Percentiles rank a stretch among this genome's conserved stretches.
Evolutionary conservation across 306 rosid species (phyloP).

Genomic region (Quercus robur): DNA sequence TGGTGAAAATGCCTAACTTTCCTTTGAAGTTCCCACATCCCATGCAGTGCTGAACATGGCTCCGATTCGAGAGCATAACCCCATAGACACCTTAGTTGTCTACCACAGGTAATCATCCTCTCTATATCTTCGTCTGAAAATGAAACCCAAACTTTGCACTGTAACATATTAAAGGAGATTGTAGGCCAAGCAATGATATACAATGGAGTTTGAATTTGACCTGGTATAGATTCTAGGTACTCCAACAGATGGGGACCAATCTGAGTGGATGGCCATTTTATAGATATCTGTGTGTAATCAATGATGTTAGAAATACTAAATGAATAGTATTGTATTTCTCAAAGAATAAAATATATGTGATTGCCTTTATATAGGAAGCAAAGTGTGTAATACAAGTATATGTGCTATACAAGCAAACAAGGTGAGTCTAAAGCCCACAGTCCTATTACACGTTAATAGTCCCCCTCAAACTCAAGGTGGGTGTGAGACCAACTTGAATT

Average conservation of each 20-base stretch:
- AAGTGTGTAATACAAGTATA: too few relatives aligned
- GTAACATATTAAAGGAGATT: not conserved
- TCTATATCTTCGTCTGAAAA: constrained; percentile 63
- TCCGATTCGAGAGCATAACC: constrained; percentile 58
- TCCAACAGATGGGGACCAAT: constrained; percentile 74
- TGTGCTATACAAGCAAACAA: too few relatives aligned
- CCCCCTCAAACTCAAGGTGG: too few relatives aligned
- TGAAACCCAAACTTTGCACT: not conserved
- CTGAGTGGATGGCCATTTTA: constrained; percentile 87
- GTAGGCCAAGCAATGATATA: constrained; percentile 12
- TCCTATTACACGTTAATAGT: too few relatives aligned
- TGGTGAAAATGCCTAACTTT: constrained; percentile 86
- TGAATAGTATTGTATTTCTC: too few relatives aligned
- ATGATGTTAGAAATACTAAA: constrained; percentile 12
- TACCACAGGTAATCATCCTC: constrained; percentile 63
- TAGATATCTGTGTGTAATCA: constrained; percentile 78
- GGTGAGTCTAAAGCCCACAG: too few relatives aligned
- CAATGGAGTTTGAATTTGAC: constrained; percentile 30
- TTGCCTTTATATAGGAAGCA: too few relatives aligned
- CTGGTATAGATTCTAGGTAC: constrained; percentile 86
- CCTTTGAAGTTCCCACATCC: constrained; percentile 94
- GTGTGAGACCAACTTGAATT: too few relatives aligned
- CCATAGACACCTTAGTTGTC: constrained; percentile 70
- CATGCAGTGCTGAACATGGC: constrained; percentile 83
- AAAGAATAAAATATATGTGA: too few relatives aligned